Conservation (phyloP, 345 rosid genomes). For the Cochlearia excelsa region DNA sequence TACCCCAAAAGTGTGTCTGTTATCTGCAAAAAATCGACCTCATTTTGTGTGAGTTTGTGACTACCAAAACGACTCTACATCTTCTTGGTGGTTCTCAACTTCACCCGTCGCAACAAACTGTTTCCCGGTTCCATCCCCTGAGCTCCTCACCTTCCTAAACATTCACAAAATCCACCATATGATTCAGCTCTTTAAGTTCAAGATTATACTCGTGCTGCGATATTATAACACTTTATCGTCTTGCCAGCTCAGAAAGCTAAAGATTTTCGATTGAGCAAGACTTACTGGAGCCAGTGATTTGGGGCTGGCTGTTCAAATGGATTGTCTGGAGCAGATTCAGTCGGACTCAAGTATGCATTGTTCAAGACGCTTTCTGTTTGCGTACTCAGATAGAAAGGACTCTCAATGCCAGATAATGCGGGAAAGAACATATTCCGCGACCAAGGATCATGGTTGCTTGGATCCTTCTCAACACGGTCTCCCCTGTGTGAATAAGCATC, state of each 20-base stretch:
- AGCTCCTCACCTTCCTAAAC: conserved; percentile 16
- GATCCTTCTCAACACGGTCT: conserved; percentile 50
- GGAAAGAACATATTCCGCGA: conserved; percentile 62
- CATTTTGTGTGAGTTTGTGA: conserved; percentile 30
- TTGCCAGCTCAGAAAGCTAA: no score
- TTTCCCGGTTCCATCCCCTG: conserved; percentile 2
- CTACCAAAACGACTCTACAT: conserved; percentile 79
- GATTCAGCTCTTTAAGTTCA: not conserved
- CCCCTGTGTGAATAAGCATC: conserved; percentile 68
- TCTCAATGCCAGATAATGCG: conserved; percentile 50
- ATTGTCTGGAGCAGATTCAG: conserved; percentile 46
- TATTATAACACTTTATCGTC: no score
- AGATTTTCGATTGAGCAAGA: conserved; percentile 3
- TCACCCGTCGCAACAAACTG: conserved; percentile 36
- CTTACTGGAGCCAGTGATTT: conserved; percentile 84
- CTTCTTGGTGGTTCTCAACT: conserved; percentile 31
- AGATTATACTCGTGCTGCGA: no score
- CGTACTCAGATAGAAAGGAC: conserved; percentile 40
- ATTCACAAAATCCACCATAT: not conserved
- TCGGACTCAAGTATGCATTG: conserved; percentile 57
- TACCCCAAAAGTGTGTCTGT: no score
- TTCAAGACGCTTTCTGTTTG: conserved; percentile 44
- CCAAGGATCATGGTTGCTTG: conserved; percentile 72
- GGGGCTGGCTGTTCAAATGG: conserved; percentile 52
- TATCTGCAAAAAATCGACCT: no score